A percentile compares a stretch with the other conserved stretches of the same genome.
Evolutionary conservation across 352 stramenopile species (phyloP).

Genomic region (Globisporangium heterothallicum): DNA sequence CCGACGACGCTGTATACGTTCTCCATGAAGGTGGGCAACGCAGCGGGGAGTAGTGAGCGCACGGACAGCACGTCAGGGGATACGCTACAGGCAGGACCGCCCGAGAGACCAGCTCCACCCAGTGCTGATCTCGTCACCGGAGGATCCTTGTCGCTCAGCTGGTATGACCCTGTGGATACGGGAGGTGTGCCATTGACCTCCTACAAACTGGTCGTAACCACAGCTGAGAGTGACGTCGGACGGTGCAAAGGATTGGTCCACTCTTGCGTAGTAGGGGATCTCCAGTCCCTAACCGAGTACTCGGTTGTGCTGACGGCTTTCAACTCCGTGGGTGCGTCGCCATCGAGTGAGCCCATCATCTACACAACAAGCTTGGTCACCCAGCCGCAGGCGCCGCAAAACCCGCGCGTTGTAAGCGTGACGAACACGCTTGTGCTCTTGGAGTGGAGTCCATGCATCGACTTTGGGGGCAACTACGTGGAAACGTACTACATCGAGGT

Average conservation of each 20-base stretch:
- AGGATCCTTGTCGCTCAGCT: conserved; percentile 32
- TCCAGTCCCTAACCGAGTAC: conserved; percentile 47
- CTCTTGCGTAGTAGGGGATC: conserved; percentile 25
- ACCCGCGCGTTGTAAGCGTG: conserved; percentile 10
- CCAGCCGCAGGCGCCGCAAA: conserved; percentile 25
- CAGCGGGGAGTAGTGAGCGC: conserved; percentile 20
- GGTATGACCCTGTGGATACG: conserved; percentile 44
- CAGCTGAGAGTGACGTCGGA: conserved; percentile 14
- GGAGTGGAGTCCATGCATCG: conserved; percentile 27
- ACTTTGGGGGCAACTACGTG: conserved; percentile 43
- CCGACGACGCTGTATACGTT: conserved; percentile 40
- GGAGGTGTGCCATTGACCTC: conserved; percentile 40
- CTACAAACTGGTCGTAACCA: conserved; percentile 27
- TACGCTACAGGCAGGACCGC: conserved; percentile 21
- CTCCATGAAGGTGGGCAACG: conserved; percentile 28
- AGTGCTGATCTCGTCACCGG: conserved; percentile 21
- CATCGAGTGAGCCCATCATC: conserved; percentile 8
- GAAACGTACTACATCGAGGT: conserved; percentile 32
- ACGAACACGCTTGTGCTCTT: conserved; percentile 18
- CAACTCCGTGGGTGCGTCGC: conserved; percentile 35
- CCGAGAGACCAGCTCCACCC: conserved; percentile 24
- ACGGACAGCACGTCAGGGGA: conserved; percentile 6
- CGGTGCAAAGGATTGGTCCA: conserved; percentile 39
- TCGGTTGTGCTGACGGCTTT: conserved; percentile 23
- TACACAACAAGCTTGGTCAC: conserved; percentile 26